These are phyloP conservation scores for Sambucus nigra DNA, from an alignment of 129 eudicot species.

Conservation along the genomic window DNA sequence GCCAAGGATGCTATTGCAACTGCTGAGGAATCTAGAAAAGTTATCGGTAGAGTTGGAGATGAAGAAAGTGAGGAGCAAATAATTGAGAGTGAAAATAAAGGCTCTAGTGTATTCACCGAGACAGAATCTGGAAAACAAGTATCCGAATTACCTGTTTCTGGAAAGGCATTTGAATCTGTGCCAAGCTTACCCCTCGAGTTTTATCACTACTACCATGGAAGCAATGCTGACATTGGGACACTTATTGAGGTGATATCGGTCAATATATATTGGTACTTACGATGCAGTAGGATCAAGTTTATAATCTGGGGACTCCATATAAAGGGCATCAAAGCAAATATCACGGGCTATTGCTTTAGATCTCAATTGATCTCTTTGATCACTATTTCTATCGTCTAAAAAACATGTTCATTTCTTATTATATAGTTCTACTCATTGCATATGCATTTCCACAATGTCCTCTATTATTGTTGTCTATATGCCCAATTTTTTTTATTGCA, in stretches of 20 bases:
- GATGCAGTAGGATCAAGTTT: too few relatives aligned
- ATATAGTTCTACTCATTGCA: too few relatives aligned
- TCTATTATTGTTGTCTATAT: too few relatives aligned
- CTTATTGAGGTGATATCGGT: conserved; percentile 62
- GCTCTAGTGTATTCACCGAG: conserved; percentile 9
- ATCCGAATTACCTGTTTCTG: conserved; percentile 20
- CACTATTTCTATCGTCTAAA: too few relatives aligned
- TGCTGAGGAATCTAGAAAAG: conserved; percentile 66
- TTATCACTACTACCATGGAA: conserved; percentile 95
- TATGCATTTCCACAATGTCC: too few relatives aligned
- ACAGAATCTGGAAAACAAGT: conserved; percentile 28
- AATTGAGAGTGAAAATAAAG: conserved; percentile 20
- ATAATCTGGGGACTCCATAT: too few relatives aligned
- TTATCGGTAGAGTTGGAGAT: conserved; percentile 23
- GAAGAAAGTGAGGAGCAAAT: conserved; percentile 20
- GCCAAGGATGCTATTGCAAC: conserved; percentile 92
- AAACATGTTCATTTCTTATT: too few relatives aligned
- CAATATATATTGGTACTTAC: too few relatives aligned
- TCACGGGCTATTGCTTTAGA: too few relatives aligned
- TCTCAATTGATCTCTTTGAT: too few relatives aligned
- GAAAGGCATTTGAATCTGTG: conserved; percentile 48
- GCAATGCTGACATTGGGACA: conserved; percentile 89
- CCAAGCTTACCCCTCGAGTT: conserved; percentile 83
- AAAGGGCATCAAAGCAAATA: too few relatives aligned
- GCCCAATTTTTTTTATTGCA: too few relatives aligned